A percentile compares a stretch with the other conserved stretches of the same genome.
Conservation (phyloP, 305 asterid species). For the Fraxinus floribunda region DNA sequence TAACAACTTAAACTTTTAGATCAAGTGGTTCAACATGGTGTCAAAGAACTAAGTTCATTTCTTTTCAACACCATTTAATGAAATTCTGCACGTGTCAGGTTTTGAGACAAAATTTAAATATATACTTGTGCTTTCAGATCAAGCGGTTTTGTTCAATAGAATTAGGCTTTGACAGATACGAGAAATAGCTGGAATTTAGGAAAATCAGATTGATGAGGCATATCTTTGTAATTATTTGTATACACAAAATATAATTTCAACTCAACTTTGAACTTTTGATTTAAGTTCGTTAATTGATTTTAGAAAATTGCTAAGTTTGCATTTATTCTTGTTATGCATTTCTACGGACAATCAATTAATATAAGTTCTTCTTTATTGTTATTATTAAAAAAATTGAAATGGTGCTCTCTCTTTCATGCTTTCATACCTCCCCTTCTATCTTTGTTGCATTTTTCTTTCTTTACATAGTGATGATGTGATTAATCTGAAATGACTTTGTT, state of each 20-base stretch:
- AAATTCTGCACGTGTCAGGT: background rate
- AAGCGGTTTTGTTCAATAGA: background rate
- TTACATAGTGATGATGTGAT: background rate
- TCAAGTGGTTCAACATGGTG: background rate
- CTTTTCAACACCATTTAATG: background rate
- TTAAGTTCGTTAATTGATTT: background rate
- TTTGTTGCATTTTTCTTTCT: background rate
- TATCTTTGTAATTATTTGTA: background rate
- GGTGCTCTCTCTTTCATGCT: background rate
- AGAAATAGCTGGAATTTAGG: slow-evolving; percentile 6
- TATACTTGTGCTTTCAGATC: background rate
- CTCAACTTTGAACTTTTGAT: background rate
- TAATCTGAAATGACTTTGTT: background rate
- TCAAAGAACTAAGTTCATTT: background rate
- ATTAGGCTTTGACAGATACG: background rate
- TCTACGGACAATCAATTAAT: background rate
- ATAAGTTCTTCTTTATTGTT: background rate
- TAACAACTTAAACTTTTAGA: background rate
- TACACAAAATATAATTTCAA: background rate
- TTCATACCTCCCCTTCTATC: background rate
- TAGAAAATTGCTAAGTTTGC: background rate
- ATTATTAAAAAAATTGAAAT: background rate
- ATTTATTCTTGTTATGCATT: background rate
- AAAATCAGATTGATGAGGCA: slow-evolving; percentile 17
- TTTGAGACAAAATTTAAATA: background rate